These are phyloP conservation scores for Chlorella sorokiniana DNA, from an alignment of 139 green algal species.

Conservation along the genomic window DNA sequence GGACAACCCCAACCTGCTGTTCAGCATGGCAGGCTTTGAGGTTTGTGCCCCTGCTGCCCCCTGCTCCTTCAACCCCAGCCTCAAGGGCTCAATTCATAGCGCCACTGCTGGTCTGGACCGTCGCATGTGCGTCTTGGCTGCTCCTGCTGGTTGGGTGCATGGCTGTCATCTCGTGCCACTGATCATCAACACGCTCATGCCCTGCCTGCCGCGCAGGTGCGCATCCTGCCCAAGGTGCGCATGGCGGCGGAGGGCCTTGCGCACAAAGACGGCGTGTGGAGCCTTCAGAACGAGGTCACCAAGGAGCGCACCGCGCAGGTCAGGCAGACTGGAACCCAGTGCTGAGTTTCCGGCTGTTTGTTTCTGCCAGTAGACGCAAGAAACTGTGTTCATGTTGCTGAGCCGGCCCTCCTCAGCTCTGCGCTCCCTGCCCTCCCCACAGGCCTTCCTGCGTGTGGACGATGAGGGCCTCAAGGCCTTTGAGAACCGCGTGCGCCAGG, in stretches of 20 bases:
- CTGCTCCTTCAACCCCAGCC: no score
- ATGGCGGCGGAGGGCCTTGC: conserved; percentile 90
- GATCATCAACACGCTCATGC: no score
- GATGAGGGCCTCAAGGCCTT: conserved; percentile 98
- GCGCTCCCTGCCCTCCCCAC: background rate
- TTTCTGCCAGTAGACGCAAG: background rate
- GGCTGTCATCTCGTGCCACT: no score
- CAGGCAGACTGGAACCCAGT: background rate
- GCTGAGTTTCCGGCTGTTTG: background rate
- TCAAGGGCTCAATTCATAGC: background rate
- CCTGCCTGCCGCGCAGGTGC: no score
- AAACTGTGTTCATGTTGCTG: background rate
- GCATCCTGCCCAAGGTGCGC: conserved; percentile 96
- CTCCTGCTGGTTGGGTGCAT: no score
- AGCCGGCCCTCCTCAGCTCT: background rate
- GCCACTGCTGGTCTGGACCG: background rate
- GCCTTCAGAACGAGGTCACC: conserved; percentile 91
- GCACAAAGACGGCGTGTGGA: conserved; percentile 97
- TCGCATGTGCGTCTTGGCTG: no score
- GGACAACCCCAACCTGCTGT: conserved; percentile 99
- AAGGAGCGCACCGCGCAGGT: conserved; percentile 96
- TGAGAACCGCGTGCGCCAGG: conserved; percentile 95
- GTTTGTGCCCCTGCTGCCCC: conserved; percentile 32
- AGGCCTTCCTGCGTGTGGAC: conserved; percentile 96
- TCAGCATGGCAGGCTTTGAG: conserved; percentile 98